A percentile compares a stretch with the other conserved stretches of the same genome.
Conservation (phyloP, 306 rosid genomes). For the Elaeagnus macrophylla region DNA sequence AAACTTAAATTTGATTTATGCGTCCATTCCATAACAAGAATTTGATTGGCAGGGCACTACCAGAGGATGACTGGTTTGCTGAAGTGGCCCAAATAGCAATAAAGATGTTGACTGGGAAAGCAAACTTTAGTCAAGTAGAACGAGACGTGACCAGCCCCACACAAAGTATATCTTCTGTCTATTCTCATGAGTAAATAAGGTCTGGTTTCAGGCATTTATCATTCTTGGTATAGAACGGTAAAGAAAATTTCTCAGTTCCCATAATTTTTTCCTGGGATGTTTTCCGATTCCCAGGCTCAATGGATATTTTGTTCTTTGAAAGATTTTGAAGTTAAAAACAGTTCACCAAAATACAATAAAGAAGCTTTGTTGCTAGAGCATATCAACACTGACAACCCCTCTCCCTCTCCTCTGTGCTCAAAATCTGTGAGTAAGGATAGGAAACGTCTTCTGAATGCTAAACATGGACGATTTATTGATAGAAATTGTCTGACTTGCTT, state of each 20-base stretch:
- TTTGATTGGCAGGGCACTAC: slow-evolving; percentile 43
- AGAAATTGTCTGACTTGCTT: not conserved
- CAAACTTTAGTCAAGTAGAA: slow-evolving; percentile 44
- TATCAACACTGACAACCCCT: too few relatives aligned
- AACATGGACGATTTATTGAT: not conserved
- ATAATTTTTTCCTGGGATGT: too few relatives aligned
- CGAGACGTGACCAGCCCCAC: slow-evolving; percentile 58
- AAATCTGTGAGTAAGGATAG: not conserved
- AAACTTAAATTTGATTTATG: not conserved
- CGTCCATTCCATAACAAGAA: not conserved
- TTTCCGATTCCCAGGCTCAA: too few relatives aligned
- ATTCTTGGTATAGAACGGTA: not conserved
- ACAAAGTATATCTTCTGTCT: slow-evolving; percentile 24
- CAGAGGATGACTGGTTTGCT: slow-evolving; percentile 93
- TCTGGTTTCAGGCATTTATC: not conserved
- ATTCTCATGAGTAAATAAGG: slow-evolving; percentile 37
- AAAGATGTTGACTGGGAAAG: slow-evolving; percentile 66
- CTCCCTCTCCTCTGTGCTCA: too few relatives aligned
- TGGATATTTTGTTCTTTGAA: too few relatives aligned
- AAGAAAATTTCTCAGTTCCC: too few relatives aligned
- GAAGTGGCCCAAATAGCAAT: slow-evolving; percentile 77
- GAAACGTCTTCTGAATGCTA: not conserved
- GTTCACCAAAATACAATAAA: too few relatives aligned
- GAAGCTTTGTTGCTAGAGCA: too few relatives aligned
- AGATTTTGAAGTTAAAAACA: too few relatives aligned